A percentile compares a stretch with the other conserved stretches of the same genome.
Evolutionary conservation across 2,329 filamentous ascomycete species (phyloP).

Genomic region (Fusarium verticillioides): DNA sequence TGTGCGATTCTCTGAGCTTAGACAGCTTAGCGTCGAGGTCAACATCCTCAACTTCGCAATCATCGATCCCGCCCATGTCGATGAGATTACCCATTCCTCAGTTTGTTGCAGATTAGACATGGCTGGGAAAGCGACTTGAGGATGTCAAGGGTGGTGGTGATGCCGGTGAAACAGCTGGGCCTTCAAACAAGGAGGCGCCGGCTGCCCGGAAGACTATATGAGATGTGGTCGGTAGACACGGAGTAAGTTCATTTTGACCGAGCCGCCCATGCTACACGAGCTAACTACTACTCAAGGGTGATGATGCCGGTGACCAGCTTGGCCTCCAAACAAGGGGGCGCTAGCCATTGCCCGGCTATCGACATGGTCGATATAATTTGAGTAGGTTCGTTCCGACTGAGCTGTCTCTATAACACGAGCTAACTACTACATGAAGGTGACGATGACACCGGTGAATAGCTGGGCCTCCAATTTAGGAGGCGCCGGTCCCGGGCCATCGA

Average conservation of each 20-base stretch:
- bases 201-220: neutral
- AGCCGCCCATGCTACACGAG: neutral
- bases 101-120: too few relatives aligned
- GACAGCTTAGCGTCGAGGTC: slow-evolving; percentile 47
- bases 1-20: slow-evolving; percentile 30
- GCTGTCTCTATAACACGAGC: neutral
- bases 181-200: neutral
- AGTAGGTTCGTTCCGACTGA: neutral
- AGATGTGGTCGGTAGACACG: neutral
- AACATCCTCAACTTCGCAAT: slow-evolving; percentile 28
- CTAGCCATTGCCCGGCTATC: too few relatives aligned
- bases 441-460: neutral
- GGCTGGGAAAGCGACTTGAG: slow-evolving; percentile 47
- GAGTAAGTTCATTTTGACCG: neutral
- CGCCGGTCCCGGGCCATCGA: neutral
- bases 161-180: neutral
- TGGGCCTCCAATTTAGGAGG: neutral
- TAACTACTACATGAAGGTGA: too few relatives aligned
- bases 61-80: slow-evolving; percentile 49
- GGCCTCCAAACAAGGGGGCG: too few relatives aligned
- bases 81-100: slow-evolving; percentile 38
- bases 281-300: neutral
- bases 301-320: too few relatives aligned
- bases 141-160: neutral
- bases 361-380: too few relatives aligned